A percentile compares a stretch with the other conserved stretches of the same genome.
phyloP scores from a whole-genome alignment of 768 basidiomycete species.

The Pleurotus pulmonarius region DNA sequence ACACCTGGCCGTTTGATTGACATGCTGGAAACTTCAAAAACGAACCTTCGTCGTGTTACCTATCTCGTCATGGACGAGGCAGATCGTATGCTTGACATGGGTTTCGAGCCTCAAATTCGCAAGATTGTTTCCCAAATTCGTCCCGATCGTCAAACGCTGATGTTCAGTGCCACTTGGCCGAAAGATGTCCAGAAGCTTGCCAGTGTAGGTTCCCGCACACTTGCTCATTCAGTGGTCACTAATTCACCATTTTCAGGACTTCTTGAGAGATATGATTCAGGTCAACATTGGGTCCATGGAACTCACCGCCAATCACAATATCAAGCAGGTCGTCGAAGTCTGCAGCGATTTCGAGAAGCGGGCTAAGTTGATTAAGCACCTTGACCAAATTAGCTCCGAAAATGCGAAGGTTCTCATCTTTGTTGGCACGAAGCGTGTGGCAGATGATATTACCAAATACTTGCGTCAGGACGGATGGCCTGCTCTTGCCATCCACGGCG shows the following conservation, averaged over 20 bases:
- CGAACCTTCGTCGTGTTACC: conserved; percentile 92
- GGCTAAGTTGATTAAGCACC: conserved; percentile 90
- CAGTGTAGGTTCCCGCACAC: conserved; percentile 44
- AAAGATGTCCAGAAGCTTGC: conserved; percentile 99
- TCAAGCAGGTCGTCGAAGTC: conserved; percentile 92
- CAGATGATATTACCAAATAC: conserved; percentile 98
- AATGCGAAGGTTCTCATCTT: conserved; percentile 99
- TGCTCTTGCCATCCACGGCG: conserved; percentile 98
- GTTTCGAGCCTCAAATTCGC: conserved; percentile 99
- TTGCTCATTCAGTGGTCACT: neutral
- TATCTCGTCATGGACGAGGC: conserved; percentile 99
- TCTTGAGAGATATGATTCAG: conserved; percentile 94
- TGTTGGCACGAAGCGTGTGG: conserved; percentile 95
- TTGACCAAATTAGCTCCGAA: conserved; percentile 93
- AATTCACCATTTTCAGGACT: conserved; percentile 58
- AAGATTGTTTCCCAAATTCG: conserved; percentile 98
- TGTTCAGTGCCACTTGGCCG: conserved; percentile 99
- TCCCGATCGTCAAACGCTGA: conserved; percentile 96
- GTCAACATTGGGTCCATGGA: conserved; percentile 99
- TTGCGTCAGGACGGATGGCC: conserved; percentile 99
- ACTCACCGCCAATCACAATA: conserved; percentile 96
- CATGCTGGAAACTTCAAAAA: conserved; percentile 96
- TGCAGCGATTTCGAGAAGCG: conserved; percentile 98
- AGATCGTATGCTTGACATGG: conserved; percentile 99
- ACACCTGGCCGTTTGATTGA: conserved; percentile 99